Percentiles rank a stretch among this genome's conserved stretches.
These are phyloP conservation scores for Colletotrichum sp. DNA, from an alignment of 2,329 filamentous ascomycete genomes.

Conservation along the genomic window DNA sequence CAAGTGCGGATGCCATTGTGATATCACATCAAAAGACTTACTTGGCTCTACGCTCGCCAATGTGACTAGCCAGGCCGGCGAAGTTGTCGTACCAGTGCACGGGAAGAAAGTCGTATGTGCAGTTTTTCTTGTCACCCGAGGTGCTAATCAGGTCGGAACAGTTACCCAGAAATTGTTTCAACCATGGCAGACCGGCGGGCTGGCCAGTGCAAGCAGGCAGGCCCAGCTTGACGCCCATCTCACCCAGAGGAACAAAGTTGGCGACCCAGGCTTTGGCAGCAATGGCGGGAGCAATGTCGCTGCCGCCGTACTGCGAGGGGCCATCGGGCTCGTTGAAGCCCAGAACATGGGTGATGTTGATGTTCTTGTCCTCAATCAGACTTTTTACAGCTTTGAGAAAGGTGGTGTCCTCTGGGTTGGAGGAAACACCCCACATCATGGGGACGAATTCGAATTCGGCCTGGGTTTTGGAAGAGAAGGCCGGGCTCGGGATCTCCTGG, in stretches of 20 bases:
- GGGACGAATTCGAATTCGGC: conserved; percentile 75
- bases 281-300: conserved; percentile 58
- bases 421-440: conserved; percentile 75
- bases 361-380: conserved; percentile 54
- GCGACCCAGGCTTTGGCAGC: conserved; percentile 74
- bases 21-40: conserved; percentile 27
- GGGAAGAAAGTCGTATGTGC: conserved; percentile 67
- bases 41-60: conserved; percentile 62
- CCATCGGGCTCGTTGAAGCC: conserved; percentile 83
- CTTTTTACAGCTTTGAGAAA: conserved; percentile 66
- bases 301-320: conserved; percentile 60
- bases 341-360: conserved; percentile 71
- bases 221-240: conserved; percentile 70
- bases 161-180: conserved; percentile 49
- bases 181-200: conserved; percentile 66
- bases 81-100: conserved; percentile 75
- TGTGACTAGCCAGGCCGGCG: conserved; percentile 68
- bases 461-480: conserved; percentile 53
- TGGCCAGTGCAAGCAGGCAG: conserved; percentile 73
- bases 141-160: conserved; percentile 65
- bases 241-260: conserved; percentile 72
- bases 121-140: conserved; percentile 47
- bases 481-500: conserved; percentile 56
- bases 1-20: background rate
- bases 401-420: conserved; percentile 52